Evolutionary conservation across 108 stramenopile genomes (phyloP), one percentile per base, ranked within the genome.

Genomic region (Nitzschia sp.): DNA sequence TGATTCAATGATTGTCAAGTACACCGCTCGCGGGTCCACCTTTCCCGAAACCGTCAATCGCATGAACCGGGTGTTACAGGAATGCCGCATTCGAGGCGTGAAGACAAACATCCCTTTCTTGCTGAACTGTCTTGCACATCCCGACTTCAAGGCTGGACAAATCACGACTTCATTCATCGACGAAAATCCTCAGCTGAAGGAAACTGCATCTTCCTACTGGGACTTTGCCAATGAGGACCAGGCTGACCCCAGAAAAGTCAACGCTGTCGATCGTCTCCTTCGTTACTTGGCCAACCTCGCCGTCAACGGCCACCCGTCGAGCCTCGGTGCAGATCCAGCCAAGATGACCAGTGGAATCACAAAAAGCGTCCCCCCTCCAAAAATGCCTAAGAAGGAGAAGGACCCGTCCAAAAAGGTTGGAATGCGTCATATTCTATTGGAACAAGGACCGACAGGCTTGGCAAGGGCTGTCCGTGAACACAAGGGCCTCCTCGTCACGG

Each of bases 1-100:
- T 68, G 96, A 98, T 68, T 91, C 89, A 17, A 87, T 98, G 85
- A 87, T 98, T 61, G 92, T 91, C 63, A 98, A 98, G 89, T 88
- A 95, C 72, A 96, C 94, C 6, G 92, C 87, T 19, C 78, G 76
- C 33, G 95, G 89, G 25, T 66, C 69, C 1, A 82, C 61, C 58
- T 87, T 85, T 62, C 38, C 77, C 48, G 94, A 91, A 63, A 77
- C 93, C 63, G 80, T 87, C 16, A 73, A 79, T n/a, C 80, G 93
- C 58, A 85, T 96, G 79, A 80, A 76, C 25, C 91, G 97, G 53
- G 93, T 91, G 3, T 73, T 98, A 21, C 76, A 85, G 36, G 97
- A 96, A 62, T 93, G 89, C 61, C 87, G 91, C 6, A 89, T 98
- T 36, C 86, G 92, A 8, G 97, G 96, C 21, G 93, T 98, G 56